Evolutionary conservation across 179 eudicot species (phyloP).

Genomic region (Nepenthes alata): DNA sequence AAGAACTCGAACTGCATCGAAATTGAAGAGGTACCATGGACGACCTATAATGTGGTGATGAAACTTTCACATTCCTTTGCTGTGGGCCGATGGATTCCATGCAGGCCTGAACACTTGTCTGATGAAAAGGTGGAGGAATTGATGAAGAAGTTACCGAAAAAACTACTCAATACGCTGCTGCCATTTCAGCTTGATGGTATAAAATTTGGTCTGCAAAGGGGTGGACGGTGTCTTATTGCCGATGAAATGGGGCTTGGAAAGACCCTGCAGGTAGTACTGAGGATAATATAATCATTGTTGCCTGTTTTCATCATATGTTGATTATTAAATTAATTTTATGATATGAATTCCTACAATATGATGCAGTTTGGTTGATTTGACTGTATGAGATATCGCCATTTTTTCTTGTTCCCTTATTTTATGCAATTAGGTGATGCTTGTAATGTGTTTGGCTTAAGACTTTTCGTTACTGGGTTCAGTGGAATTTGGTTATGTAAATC

Average conservation of each 20-base stretch:
- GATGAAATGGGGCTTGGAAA: constrained; percentile 99
- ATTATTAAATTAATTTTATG: not conserved
- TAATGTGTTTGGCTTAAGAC: no score
- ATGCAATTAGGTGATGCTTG: no score
- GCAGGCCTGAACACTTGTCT: constrained; percentile 83
- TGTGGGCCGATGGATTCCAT: constrained; percentile 65
- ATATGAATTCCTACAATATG: no score
- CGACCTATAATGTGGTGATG: constrained; percentile 61
- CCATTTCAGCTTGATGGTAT: constrained; percentile 91
- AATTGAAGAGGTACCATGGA: constrained; percentile 88
- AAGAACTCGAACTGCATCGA: constrained; percentile 53
- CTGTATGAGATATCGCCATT: no score
- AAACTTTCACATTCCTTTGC: constrained; percentile 50
- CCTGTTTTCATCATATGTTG: not conserved
- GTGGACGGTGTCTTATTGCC: constrained; percentile 94
- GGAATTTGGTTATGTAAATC: no score
- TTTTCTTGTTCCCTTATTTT: no score
- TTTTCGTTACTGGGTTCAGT: no score
- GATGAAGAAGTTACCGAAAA: constrained; percentile 48
- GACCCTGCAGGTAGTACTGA: constrained; percentile 74
- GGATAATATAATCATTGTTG: not conserved
- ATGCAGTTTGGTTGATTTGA: no score
- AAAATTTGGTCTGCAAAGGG: constrained; percentile 76
- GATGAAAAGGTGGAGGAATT: constrained; percentile 74
- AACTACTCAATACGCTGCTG: constrained; percentile 41